Conservation (phyloP, 495 filamentous ascomycete genomes). For the Bathelium albidoporum region DNA sequence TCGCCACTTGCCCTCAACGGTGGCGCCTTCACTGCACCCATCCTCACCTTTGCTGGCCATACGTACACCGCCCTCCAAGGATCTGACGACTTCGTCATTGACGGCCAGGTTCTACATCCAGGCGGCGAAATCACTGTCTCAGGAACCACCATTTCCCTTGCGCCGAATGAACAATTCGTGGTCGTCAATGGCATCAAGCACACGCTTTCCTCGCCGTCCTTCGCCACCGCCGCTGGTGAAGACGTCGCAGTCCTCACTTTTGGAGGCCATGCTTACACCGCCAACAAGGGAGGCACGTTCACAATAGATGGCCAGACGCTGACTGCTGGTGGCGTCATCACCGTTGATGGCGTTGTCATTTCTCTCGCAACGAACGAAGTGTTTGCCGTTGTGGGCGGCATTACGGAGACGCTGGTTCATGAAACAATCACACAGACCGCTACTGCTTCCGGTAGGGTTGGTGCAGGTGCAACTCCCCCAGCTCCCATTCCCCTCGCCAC, state of each 20-base stretch:
- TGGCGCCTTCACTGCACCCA: slow-evolving; percentile 10
- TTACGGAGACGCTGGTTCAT: neutral
- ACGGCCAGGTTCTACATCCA: neutral
- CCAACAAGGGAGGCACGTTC: slow-evolving; percentile 25
- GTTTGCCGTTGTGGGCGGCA: neutral
- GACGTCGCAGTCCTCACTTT: neutral
- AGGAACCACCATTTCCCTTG: slow-evolving; percentile 9
- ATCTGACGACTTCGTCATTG: slow-evolving; percentile 8
- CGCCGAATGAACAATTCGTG: neutral
- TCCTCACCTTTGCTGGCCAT: slow-evolving; percentile 23
- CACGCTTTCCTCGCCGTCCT: neutral
- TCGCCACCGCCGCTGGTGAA: neutral
- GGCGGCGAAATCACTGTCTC: slow-evolving; percentile 3
- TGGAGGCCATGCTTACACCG: slow-evolving; percentile 19
- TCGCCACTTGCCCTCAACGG: neutral
- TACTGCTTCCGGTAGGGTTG: too few species aligned
- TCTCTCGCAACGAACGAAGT: slow-evolving; percentile 9
- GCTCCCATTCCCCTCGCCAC: neutral
- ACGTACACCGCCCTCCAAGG: slow-evolving; percentile 23
- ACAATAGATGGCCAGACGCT: slow-evolving; percentile 25
- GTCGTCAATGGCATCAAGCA: slow-evolving; percentile 6
- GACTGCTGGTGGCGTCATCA: slow-evolving; percentile 27
- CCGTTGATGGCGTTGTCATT: slow-evolving; percentile 26
- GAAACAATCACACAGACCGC: neutral
- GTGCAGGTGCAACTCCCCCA: neutral